Evolutionary conservation across 768 basidiomycete species (phyloP).

Genomic region (Amanita molliuscula): DNA sequence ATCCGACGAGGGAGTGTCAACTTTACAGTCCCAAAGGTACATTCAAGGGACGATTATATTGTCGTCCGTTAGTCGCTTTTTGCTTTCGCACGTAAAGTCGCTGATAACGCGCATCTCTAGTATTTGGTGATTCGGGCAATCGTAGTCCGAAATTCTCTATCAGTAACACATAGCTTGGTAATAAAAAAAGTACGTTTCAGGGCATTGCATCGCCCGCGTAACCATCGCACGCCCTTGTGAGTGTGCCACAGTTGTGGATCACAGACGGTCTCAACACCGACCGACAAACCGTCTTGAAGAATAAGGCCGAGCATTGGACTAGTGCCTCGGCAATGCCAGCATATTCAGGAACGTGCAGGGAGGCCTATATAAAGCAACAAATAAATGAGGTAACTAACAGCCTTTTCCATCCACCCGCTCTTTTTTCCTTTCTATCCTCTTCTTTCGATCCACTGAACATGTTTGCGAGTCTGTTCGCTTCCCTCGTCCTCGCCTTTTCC

Average conservation of each 20-base stretch:
- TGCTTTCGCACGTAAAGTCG: not conserved
- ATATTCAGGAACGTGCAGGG: too few species aligned
- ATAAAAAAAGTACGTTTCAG: not conserved
- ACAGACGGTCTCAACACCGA: too few species aligned
- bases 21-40: constrained; percentile 33
- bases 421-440: not conserved
- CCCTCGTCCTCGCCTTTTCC: not conserved
- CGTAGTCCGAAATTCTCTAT: constrained; percentile 39
- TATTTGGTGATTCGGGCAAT: constrained; percentile 53
- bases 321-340: too few species aligned
- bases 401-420: not conserved
- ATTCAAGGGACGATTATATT: constrained; percentile 28
- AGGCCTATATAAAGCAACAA: too few species aligned
- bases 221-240: not conserved
- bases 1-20: constrained; percentile 29
- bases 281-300: too few species aligned
- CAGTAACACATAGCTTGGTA: constrained; percentile 6
- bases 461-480: not conserved
- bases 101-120: constrained; percentile 16
- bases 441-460: not conserved
- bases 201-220: not conserved
- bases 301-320: too few species aligned
- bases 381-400: too few species aligned
- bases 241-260: too few species aligned
- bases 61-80: constrained; percentile 26